Evolutionary conservation across 768 basidiomycete genomes (phyloP).

Genomic region (Stropharia rugosoannulata): DNA sequence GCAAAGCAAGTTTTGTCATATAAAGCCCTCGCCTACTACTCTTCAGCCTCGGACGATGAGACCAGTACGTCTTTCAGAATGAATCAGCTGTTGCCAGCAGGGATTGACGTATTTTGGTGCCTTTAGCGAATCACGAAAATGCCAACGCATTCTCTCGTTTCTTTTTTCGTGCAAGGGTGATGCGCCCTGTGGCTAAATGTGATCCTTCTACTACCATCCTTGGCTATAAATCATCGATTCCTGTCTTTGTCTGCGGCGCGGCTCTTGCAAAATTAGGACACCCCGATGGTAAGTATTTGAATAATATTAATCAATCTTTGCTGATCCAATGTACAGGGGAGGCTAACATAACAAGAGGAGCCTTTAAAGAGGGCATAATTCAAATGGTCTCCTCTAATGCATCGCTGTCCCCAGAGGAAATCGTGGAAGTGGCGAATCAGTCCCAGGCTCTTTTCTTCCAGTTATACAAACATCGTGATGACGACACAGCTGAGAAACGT

Average conservation of each 20-base stretch:
- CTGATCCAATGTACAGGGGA: constrained; percentile 52
- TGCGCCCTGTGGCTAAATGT: constrained; percentile 62
- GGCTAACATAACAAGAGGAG: constrained; percentile 74
- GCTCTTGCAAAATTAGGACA: constrained; percentile 88
- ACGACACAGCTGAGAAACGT: constrained; percentile 63
- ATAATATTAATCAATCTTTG: background rate
- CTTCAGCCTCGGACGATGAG: constrained; percentile 85
- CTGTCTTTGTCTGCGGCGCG: constrained; percentile 81
- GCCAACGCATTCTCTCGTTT: constrained; percentile 79
- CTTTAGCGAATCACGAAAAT: constrained; percentile 63
- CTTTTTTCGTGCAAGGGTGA: constrained; percentile 85
- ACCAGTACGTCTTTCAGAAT: constrained; percentile 48
- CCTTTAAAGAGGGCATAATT: constrained; percentile 63
- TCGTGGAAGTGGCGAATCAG: constrained; percentile 53
- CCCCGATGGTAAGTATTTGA: constrained; percentile 51
- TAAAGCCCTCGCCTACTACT: constrained; percentile 82
- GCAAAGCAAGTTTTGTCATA: constrained; percentile 71
- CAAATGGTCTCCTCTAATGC: constrained; percentile 87
- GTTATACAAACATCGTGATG: constrained; percentile 79
- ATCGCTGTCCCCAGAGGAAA: constrained; percentile 63
- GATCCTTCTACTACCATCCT: constrained; percentile 76
- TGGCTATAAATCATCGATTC: constrained; percentile 68
- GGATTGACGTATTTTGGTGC: constrained; percentile 12
- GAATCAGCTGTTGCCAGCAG: constrained; percentile 5
- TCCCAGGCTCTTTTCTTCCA: constrained; percentile 77